These are phyloP conservation scores for Monosporozyma unispora DNA, from an alignment of 805 yeast genomes.

Conservation along the genomic window DNA sequence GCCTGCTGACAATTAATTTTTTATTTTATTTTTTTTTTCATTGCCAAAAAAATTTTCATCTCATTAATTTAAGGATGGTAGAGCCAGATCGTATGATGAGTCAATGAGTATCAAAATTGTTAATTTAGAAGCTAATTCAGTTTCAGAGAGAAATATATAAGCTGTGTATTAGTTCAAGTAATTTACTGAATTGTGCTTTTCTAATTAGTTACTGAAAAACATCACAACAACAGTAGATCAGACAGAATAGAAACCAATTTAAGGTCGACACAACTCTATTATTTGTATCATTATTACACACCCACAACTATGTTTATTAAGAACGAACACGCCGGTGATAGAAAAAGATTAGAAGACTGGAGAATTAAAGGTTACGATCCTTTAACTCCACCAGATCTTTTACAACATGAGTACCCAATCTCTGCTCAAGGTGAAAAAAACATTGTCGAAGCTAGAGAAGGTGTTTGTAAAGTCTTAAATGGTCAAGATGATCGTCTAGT, in stretches of 20 bases:
- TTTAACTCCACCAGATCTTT: constrained; percentile 85
- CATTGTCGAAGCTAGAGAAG: constrained; percentile 69
- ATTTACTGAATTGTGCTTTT: background rate
- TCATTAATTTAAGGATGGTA: background rate
- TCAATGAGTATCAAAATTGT: too few relatives aligned
- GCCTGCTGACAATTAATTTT: background rate
- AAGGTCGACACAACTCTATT: background rate
- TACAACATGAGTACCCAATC: constrained; percentile 78
- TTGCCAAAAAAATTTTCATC: too few relatives aligned
- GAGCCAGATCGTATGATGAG: background rate
- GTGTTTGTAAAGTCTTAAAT: constrained; percentile 59
- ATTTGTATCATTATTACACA: background rate
- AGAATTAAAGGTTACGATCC: constrained; percentile 88
- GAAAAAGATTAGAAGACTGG: constrained; percentile 68
- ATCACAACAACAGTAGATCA: background rate
- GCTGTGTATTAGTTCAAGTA: background rate
- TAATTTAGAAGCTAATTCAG: background rate
- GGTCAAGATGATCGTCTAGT: constrained; percentile 83
- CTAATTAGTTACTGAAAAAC: background rate
- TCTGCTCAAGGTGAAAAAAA: constrained; percentile 48
- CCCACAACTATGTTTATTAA: constrained; percentile 63
- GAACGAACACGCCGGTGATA: constrained; percentile 78
- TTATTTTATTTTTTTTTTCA: too few relatives aligned
- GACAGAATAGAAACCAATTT: background rate
- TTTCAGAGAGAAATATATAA: background rate